Evolutionary conservation across 208 protist genomes (phyloP).

Genomic region (Vickermania ingenoplastis): DNA sequence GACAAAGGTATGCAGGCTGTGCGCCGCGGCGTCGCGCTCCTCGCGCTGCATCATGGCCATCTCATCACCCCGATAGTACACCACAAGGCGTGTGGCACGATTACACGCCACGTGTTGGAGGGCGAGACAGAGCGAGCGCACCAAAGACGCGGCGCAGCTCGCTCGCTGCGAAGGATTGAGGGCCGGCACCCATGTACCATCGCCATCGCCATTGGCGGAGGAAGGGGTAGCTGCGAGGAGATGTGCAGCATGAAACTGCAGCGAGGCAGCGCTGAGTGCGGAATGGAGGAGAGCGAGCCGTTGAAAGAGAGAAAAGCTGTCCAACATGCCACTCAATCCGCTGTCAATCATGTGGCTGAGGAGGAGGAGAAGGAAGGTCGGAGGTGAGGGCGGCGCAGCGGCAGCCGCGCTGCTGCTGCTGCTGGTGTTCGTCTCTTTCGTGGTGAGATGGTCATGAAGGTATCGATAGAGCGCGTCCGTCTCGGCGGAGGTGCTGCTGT

Average conservation of each 20-base stretch:
- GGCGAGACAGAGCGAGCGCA: slow-evolving; percentile 19
- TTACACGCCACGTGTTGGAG: slow-evolving; percentile 49
- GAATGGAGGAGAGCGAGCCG: slow-evolving; percentile 53
- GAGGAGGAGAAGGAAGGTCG: too few relatives aligned
- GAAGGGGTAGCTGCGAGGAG: not conserved
- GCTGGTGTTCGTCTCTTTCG: too few relatives aligned
- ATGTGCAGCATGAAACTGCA: not conserved
- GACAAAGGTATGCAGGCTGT: slow-evolving; percentile 64
- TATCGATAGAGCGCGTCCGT: too few relatives aligned
- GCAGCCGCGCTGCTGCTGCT: too few relatives aligned
- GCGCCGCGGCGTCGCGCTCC: slow-evolving; percentile 42
- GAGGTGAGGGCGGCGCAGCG: too few relatives aligned
- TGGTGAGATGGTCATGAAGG: too few relatives aligned
- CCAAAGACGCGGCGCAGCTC: slow-evolving; percentile 8
- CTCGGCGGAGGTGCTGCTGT: too few relatives aligned
- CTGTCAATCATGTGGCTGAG: too few relatives aligned
- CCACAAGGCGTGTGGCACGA: slow-evolving; percentile 62
- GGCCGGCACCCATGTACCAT: too few relatives aligned
- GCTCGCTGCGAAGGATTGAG: too few relatives aligned
- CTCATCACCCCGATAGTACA: slow-evolving; percentile 83
- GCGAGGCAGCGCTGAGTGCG: not conserved
- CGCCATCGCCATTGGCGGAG: too few relatives aligned
- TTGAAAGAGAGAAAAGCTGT: not conserved
- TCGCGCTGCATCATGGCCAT: slow-evolving; percentile 73
- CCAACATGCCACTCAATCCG: too few relatives aligned